Percentiles rank a stretch among this genome's conserved stretches.
phyloP scores from a whole-genome alignment of 1,284 basidiomycete species.

The Macrocystidia cucumis region DNA sequence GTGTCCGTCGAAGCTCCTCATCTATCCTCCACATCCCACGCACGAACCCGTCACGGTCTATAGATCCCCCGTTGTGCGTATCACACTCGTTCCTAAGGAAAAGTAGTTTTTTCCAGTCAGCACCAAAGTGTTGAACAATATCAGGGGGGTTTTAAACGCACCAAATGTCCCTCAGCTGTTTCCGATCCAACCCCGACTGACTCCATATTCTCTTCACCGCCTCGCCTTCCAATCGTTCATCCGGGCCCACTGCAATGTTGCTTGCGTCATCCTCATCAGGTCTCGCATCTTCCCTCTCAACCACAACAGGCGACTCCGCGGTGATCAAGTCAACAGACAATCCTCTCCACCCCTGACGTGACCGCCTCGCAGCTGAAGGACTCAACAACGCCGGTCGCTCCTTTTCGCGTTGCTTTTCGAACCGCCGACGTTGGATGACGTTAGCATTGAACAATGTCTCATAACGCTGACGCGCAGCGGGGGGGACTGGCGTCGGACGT shows the following conservation, averaged over 20 bases:
- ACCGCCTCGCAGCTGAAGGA: conserved; percentile 31
- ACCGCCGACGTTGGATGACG: conserved; percentile 37
- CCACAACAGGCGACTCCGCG: conserved; percentile 28
- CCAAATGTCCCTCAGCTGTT: conserved; percentile 59
- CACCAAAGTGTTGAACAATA: background rate
- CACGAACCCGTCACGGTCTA: conserved; percentile 61
- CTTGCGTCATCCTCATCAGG: conserved; percentile 17
- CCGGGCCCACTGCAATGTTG: conserved; percentile 27
- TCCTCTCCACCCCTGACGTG: conserved; percentile 66
- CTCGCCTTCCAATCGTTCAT: conserved; percentile 46
- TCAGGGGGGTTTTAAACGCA: conserved; percentile 17
- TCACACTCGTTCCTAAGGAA: conserved; percentile 61
- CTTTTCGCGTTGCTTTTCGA: conserved; percentile 24
- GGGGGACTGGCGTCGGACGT: conserved; percentile 59
- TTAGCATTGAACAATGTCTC: conserved; percentile 58
- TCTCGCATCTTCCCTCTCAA: background rate
- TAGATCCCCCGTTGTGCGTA: conserved; percentile 38
- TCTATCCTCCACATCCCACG: conserved; percentile 81
- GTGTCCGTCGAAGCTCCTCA: conserved; percentile 65
- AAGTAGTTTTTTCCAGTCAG: background rate
- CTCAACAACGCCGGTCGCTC: conserved; percentile 27
- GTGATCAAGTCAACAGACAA: conserved; percentile 66
- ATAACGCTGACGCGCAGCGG: conserved; percentile 54
- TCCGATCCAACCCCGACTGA: conserved; percentile 46
- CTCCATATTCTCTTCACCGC: conserved; percentile 58